These are phyloP conservation scores for Pyrenochaeta sp. DNA, from an alignment of 2,329 filamentous ascomycete species.

Conservation along the genomic window DNA sequence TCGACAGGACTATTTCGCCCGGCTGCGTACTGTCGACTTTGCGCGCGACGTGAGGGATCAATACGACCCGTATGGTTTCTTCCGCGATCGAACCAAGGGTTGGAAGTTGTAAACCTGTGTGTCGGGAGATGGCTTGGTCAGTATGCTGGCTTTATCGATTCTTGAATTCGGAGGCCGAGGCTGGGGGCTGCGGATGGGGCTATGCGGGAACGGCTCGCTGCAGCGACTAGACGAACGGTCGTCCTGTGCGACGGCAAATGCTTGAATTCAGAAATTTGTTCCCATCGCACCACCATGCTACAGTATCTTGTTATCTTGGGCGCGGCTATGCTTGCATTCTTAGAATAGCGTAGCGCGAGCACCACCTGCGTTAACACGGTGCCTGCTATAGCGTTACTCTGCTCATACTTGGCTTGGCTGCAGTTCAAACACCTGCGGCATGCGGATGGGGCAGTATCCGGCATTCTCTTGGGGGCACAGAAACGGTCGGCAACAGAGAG, in stretches of 20 bases:
- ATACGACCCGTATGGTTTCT: slow-evolving; percentile 54
- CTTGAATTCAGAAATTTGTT: slow-evolving; percentile 3
- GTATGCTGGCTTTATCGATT: slow-evolving; percentile 28
- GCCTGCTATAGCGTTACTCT: slow-evolving; percentile 12
- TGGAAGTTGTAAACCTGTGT: slow-evolving; percentile 42
- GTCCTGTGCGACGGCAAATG: slow-evolving; percentile 13
- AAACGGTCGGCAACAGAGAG: slow-evolving; percentile 8
- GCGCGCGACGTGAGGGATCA: slow-evolving; percentile 45
- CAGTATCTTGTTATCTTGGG: slow-evolving; percentile 3
- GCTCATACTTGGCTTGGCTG: slow-evolving; percentile 3
- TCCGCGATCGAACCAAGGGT: slow-evolving; percentile 52
- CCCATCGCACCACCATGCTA: slow-evolving; percentile 4
- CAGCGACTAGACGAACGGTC: slow-evolving; percentile 15
- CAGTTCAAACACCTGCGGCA: not conserved
- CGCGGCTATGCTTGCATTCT: slow-evolving; percentile 23
- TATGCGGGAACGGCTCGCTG: slow-evolving; percentile 19
- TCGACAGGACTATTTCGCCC: slow-evolving; percentile 55
- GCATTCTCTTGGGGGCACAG: slow-evolving; percentile 14
- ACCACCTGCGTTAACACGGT: slow-evolving; percentile 5
- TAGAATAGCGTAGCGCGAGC: slow-evolving; percentile 22
- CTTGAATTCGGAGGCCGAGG: slow-evolving; percentile 27
- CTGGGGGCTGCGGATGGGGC: slow-evolving; percentile 25
- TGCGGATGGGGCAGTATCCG: slow-evolving; percentile 9
- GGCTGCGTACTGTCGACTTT: slow-evolving; percentile 44
- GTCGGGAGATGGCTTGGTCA: slow-evolving; percentile 8